Evolutionary conservation across 2,329 filamentous ascomycete genomes (phyloP).

Genomic region (Erysiphe neolycopersici): DNA sequence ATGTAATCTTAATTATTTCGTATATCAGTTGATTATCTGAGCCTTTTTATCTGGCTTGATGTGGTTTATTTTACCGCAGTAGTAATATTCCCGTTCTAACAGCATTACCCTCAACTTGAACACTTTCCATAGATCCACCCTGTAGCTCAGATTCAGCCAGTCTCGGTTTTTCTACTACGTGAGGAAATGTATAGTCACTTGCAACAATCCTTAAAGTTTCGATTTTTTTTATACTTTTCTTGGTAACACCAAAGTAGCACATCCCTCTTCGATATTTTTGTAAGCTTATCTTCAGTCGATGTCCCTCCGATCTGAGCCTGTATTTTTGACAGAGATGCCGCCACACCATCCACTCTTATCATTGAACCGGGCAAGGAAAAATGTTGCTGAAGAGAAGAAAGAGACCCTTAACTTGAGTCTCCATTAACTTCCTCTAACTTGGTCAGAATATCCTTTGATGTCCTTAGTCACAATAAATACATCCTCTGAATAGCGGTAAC

Average conservation of each 20-base stretch:
- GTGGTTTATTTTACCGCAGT: not conserved
- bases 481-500: not conserved
- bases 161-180: not conserved
- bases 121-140: too few relatives aligned
- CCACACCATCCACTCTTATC: not conserved
- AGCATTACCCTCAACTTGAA: not conserved
- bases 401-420: not conserved
- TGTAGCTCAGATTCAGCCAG: not conserved
- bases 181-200: not conserved
- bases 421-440: not conserved
- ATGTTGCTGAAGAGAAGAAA: not conserved
- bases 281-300: not conserved
- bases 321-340: not conserved
- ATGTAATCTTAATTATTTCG: too few relatives aligned
- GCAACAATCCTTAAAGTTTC: not conserved
- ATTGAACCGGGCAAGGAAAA: not conserved
- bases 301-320: not conserved
- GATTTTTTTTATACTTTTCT: not conserved
- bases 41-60: not conserved
- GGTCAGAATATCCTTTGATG: not conserved
- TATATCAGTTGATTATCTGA: too few relatives aligned
- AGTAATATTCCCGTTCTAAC: not conserved
- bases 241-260: not conserved
- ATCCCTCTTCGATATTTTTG: not conserved
- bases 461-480: not conserved